Evolutionary conservation across 1,284 basidiomycete species (phyloP), one percentile per base, ranked within the genome.

Genomic region (Trametes sp.): DNA sequence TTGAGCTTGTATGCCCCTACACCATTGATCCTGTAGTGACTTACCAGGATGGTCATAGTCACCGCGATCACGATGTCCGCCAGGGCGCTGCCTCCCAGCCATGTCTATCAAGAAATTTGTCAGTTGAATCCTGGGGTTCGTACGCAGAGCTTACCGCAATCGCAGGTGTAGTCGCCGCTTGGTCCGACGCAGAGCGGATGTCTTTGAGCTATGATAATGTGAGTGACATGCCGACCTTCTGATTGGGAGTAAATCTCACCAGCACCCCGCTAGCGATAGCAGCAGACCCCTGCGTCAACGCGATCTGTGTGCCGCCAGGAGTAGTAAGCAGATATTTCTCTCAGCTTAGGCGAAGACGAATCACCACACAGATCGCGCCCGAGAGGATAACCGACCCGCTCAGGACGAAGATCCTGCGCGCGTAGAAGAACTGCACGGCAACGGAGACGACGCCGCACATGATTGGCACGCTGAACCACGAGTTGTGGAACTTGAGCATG

Each of bases 381-480:
- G 57, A 46, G n/a, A 68, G 31, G 7, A 65, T 7, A 14, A 29
- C 29, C 4, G 69, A 67, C 14, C 50, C 51, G n/a, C 61, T 41
- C 4, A 72, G 61, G 14, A 63, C 50, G 55, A 51, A 69, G 31
- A 72, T 69, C 4, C 70, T 46, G 58, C 69, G 61, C n/a, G 64
- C 62, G 35, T 64, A 72, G 55, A 57, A 70, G 16, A 54, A n/a
- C 44, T 71, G 70, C 10, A 70, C 69, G 23, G 48, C 63, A 16
- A 35, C 53, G 16, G 69, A 66, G 19, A 69, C 51, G 6, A 72
- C 23, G 3, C 52, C 63, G 35, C 62, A 66, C 61, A 72, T 64
- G 36, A 72, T 54, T 11, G 67, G 57, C 41, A 67, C 62, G 60
- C 66, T 66, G 58, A 72, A 64, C 71, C 71, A 72, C 1, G 57